Evolutionary conservation across 768 basidiomycete genomes (phyloP).

Genomic region (Mycena albidolilacea): DNA sequence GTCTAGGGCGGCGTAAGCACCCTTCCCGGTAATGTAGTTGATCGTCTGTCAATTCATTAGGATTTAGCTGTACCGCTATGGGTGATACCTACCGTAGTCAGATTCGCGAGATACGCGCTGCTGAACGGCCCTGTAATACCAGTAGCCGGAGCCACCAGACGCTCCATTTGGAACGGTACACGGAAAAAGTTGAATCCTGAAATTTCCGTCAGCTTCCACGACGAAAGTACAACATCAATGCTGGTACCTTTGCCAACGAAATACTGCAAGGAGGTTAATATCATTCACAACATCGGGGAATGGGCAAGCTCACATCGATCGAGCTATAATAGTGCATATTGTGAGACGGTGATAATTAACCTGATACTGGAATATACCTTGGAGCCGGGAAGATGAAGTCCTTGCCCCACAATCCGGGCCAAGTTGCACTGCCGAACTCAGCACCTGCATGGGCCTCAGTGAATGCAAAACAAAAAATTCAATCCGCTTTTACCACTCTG

Average conservation of each 20-base stretch:
- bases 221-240: no score
- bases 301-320: conserved; percentile 47
- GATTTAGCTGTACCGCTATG: neutral
- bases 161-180: conserved; percentile 72
- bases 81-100: conserved; percentile 56
- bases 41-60: conserved; percentile 58
- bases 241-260: conserved; percentile 62
- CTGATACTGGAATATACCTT: neutral
- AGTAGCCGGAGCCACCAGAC: conserved; percentile 64
- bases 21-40: conserved; percentile 73
- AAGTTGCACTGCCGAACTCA: conserved; percentile 66
- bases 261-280: conserved; percentile 57
- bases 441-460: conserved; percentile 46
- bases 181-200: conserved; percentile 5
- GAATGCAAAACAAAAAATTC: neutral
- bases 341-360: neutral
- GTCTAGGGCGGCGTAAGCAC: conserved; percentile 69
- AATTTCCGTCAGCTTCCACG: no score
- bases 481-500: conserved; percentile 58
- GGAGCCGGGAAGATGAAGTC: conserved; percentile 47
- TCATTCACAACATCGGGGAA: neutral
- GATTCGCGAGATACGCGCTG: conserved; percentile 64
- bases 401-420: conserved; percentile 61
- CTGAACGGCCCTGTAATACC: conserved; percentile 71
- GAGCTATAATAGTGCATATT: conserved; percentile 61